Evolutionary conservation across 2,329 filamentous ascomycete species (phyloP).

Genomic region (Kalaharituber pfeilii): DNA sequence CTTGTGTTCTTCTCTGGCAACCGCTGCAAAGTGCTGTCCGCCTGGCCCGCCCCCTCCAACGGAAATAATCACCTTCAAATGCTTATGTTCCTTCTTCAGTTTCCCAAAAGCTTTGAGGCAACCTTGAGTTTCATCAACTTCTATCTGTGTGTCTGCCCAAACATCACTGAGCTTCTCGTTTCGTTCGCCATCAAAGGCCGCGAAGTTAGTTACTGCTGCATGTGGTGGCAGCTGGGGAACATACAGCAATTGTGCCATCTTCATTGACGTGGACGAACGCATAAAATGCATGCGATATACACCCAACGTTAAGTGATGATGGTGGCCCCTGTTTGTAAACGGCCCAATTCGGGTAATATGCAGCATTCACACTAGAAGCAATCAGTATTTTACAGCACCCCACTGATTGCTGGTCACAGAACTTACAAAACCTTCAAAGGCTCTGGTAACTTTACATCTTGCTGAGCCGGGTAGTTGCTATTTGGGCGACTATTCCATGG

Average conservation of each 20-base stretch:
- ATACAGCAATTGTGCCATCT: slow-evolving; percentile 59
- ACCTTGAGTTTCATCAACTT: slow-evolving; percentile 52
- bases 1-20: slow-evolving; percentile 42
- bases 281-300: slow-evolving; percentile 68
- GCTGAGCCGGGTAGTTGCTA: not conserved
- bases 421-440: not conserved
- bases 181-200: not conserved
- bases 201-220: not conserved
- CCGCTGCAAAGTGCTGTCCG: slow-evolving; percentile 47
- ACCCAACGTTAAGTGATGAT: slow-evolving; percentile 54
- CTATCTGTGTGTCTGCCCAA: slow-evolving; percentile 55
- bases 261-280: slow-evolving; percentile 58
- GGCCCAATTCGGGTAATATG: slow-evolving; percentile 68
- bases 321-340: slow-evolving; percentile 59
- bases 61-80: slow-evolving; percentile 59
- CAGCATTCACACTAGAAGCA: slow-evolving; percentile 39
- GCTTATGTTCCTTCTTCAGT: slow-evolving; percentile 51
- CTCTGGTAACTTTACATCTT: not conserved
- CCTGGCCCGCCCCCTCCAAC: slow-evolving; percentile 50
- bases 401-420: slow-evolving; percentile 37
- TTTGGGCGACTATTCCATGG: not conserved
- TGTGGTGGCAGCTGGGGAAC: slow-evolving; percentile 26
- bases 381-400: slow-evolving; percentile 34
- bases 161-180: slow-evolving; percentile 54
- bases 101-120: slow-evolving; percentile 57